A percentile compares a stretch with the other conserved stretches of the same genome.
phyloP scores from a whole-genome alignment of 306 rosid species.

The Ormosia emarginata region DNA sequence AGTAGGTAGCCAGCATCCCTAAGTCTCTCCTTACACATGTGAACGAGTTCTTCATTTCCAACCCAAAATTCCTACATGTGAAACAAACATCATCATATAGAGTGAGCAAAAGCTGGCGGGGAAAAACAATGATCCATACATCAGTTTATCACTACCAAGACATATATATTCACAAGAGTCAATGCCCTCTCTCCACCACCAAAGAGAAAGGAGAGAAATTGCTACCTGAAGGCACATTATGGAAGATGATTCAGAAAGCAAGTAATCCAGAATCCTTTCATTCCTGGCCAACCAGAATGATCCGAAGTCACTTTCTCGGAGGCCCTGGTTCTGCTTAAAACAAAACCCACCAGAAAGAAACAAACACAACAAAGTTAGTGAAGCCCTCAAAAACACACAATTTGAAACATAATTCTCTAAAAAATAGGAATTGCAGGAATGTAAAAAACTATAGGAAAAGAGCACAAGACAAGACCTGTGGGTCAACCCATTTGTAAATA shows the following conservation, averaged over 20 bases:
- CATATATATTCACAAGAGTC: not conserved
- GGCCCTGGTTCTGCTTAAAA: conserved; percentile 59
- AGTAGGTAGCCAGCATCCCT: conserved; percentile 72
- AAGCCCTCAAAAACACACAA: conserved; percentile 20
- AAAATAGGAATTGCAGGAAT: not conserved
- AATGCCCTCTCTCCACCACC: not conserved
- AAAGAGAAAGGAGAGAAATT: conserved; percentile 18
- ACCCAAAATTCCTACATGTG: conserved; percentile 85
- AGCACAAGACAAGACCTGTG: conserved; percentile 53
- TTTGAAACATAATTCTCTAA: not conserved
- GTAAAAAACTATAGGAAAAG: not conserved
- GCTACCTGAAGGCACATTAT: conserved; percentile 86
- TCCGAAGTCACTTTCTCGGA: conserved; percentile 67
- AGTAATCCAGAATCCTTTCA: conserved; percentile 64
- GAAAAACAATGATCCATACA: not conserved
- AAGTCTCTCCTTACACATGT: conserved; percentile 67
- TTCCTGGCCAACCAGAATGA: conserved; percentile 68
- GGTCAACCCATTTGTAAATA: conserved; percentile 82
- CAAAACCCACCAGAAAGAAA: conserved; percentile 25
- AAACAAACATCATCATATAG: conserved; percentile 10
- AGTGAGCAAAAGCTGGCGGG: not conserved
- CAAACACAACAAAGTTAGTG: not conserved
- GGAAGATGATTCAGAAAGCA: conserved; percentile 66
- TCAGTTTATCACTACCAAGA: not conserved
- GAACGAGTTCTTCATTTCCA: conserved; percentile 86